Percentiles rank a stretch among this genome's conserved stretches.
These are phyloP conservation scores for Capronia coronata DNA, from an alignment of 2,329 filamentous ascomycete species.

Conservation along the genomic window DNA sequence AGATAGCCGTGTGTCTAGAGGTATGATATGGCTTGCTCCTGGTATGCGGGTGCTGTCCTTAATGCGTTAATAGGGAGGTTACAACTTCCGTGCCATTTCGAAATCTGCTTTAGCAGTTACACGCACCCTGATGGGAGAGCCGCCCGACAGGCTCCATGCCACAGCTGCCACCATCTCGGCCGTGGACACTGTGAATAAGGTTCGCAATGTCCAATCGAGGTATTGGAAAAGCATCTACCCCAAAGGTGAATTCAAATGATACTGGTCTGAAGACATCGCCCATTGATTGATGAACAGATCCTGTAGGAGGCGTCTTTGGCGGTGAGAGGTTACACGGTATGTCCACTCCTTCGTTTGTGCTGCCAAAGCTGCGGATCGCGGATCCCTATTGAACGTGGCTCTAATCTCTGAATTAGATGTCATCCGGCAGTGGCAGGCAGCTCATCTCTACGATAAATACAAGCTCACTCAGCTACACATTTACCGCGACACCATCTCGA, in stretches of 20 bases:
- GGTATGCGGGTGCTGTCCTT: background rate
- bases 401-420: conserved; percentile 49
- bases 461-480: conserved; percentile 77
- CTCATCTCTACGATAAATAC: conserved; percentile 62
- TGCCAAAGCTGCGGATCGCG: background rate
- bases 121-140: conserved; percentile 89
- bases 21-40: conserved; percentile 28
- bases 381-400: background rate
- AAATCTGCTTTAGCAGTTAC: conserved; percentile 87
- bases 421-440: conserved; percentile 68
- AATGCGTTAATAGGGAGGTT: conserved; percentile 57
- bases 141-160: conserved; percentile 57
- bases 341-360: conserved; percentile 8
- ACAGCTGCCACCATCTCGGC: conserved; percentile 46
- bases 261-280: background rate
- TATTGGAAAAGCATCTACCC: conserved; percentile 89
- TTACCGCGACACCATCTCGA: conserved; percentile 63
- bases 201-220: conserved; percentile 53
- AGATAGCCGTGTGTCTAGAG: conserved; percentile 85
- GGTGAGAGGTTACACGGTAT: conserved; percentile 59
- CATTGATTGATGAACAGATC: conserved; percentile 30
- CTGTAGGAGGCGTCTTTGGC: conserved; percentile 46
- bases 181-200: conserved; percentile 52
- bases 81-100: conserved; percentile 89
- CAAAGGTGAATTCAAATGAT: conserved; percentile 37